Percentiles rank a stretch among this genome's conserved stretches.
These are phyloP conservation scores for Trichosporon asahii DNA, from an alignment of 1,284 basidiomycete genomes.

Conservation along the genomic window DNA sequence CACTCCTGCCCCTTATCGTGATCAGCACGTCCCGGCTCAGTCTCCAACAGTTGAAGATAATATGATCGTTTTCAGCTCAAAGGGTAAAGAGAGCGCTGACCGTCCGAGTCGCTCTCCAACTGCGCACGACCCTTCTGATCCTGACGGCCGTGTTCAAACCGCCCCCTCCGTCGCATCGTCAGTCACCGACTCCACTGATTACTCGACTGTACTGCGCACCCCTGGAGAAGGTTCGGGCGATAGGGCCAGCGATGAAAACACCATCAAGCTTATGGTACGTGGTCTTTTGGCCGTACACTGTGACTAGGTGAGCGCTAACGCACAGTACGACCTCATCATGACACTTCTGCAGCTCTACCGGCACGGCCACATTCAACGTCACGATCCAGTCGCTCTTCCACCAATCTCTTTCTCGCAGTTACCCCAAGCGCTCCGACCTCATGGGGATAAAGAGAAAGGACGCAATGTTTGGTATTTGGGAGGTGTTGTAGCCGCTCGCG, in stretches of 20 bases:
- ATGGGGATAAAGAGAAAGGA: constrained; percentile 41
- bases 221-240: constrained; percentile 18
- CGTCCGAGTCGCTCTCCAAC: not conserved
- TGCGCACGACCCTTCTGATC: not conserved
- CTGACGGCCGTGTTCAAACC: not conserved
- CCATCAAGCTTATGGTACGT: constrained; percentile 38
- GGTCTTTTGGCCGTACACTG: not conserved
- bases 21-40: not conserved
- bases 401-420: constrained; percentile 37
- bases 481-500: constrained; percentile 27
- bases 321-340: constrained; percentile 40
- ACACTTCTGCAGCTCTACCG: constrained; percentile 42
- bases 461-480: constrained; percentile 43
- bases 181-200: constrained; percentile 1
- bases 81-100: constrained; percentile 17
- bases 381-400: constrained; percentile 42
- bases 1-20: not conserved
- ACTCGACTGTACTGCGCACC: constrained; percentile 20
- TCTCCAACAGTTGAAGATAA: constrained; percentile 15
- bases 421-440: constrained; percentile 30
- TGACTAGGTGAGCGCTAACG: not conserved
- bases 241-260: constrained; percentile 6
- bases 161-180: constrained; percentile 1
- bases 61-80: constrained; percentile 22
- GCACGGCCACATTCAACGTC: constrained; percentile 44